Evolutionary conservation across 129 eudicot species (phyloP).

Genomic region (Pseudognaphalium luteoalbum): DNA sequence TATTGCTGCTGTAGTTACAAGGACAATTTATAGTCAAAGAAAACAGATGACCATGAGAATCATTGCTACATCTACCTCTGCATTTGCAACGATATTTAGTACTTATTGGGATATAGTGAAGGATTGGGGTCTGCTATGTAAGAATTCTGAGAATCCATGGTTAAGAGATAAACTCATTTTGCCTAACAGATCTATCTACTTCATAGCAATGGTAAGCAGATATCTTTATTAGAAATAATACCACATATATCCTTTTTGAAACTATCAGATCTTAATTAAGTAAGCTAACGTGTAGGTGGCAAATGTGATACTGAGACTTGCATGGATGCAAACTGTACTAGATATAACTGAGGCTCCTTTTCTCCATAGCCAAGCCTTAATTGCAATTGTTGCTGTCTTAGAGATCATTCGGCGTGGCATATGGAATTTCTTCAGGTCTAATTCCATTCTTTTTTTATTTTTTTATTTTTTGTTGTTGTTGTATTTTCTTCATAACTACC

Average conservation of each 20-base stretch:
- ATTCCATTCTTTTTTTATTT: not conserved
- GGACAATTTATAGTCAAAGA: constrained; percentile 40
- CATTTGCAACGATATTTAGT: constrained; percentile 49
- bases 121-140: constrained; percentile 69
- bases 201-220: constrained; percentile 57
- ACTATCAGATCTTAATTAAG: not conserved
- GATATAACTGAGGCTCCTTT: constrained; percentile 45
- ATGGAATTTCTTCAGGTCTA: constrained; percentile 78
- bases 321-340: constrained; percentile 70
- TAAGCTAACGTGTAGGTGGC: constrained; percentile 37
- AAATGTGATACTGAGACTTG: constrained; percentile 66
- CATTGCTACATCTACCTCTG: constrained; percentile 49
- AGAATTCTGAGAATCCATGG: constrained; percentile 58
- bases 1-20: constrained; percentile 53
- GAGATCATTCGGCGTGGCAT: constrained; percentile 76
- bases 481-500: not conserved
- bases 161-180: constrained; percentile 66
- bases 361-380: constrained; percentile 51
- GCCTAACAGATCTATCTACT: constrained; percentile 48
- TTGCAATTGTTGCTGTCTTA: constrained; percentile 58
- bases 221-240: not conserved
- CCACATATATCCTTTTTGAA: not conserved
- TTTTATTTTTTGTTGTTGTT: too few relatives aligned
- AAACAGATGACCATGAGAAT: constrained; percentile 33
- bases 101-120: constrained; percentile 78